These are phyloP conservation scores for Penicillium griseofulvum DNA, from an alignment of 2,329 filamentous ascomycete genomes.

Conservation along the genomic window DNA sequence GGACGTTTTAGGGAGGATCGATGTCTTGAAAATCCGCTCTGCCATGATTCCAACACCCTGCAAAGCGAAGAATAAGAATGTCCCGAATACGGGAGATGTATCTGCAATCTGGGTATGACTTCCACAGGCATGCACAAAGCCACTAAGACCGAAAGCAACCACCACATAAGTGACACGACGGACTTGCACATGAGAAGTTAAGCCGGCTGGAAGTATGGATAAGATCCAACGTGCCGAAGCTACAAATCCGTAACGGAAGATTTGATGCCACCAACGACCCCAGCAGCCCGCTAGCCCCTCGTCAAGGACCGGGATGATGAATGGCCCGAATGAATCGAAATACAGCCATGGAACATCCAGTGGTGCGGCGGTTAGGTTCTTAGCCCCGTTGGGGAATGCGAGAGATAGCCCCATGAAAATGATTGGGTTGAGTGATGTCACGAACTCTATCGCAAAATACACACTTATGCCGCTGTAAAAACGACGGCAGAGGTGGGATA, in stretches of 20 bases:
- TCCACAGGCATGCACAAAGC: slow-evolving; percentile 64
- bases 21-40: slow-evolving; percentile 50
- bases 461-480: slow-evolving; percentile 57
- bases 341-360: slow-evolving; percentile 62
- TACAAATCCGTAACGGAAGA: slow-evolving; percentile 64
- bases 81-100: slow-evolving; percentile 53
- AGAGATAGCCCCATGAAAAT: slow-evolving; percentile 55
- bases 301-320: slow-evolving; percentile 46
- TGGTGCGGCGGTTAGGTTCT: slow-evolving; percentile 59
- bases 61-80: slow-evolving; percentile 68
- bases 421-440: slow-evolving; percentile 62
- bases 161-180: slow-evolving; percentile 26
- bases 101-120: slow-evolving; percentile 65
- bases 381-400: slow-evolving; percentile 53
- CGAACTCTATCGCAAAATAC: slow-evolving; percentile 58
- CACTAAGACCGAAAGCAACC: slow-evolving; percentile 37
- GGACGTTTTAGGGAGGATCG: slow-evolving; percentile 35
- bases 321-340: slow-evolving; percentile 56
- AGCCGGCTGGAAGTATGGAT: slow-evolving; percentile 25
- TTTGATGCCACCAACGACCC: slow-evolving; percentile 88
- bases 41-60: slow-evolving; percentile 65
- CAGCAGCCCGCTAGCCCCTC: slow-evolving; percentile 77
- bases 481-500: slow-evolving; percentile 58
- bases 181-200: slow-evolving; percentile 15
- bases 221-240: slow-evolving; percentile 40